Evolutionary conservation across 78 protist genomes (phyloP).

Genomic region (Dictyostelium brefeldianum): DNA sequence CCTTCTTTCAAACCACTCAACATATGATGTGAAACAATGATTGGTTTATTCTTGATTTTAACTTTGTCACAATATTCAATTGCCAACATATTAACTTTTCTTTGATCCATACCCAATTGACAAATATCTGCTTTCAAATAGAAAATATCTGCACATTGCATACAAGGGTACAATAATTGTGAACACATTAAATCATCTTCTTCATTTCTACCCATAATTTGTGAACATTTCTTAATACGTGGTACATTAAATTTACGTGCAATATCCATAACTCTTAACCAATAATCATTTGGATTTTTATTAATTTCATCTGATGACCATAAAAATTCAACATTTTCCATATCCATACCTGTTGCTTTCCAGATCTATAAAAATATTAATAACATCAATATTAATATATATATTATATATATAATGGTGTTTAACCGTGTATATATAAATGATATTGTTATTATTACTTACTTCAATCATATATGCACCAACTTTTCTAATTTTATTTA

Average conservation of each 20-base stretch:
- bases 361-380: constrained; percentile 82
- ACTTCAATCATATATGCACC: constrained; percentile 98
- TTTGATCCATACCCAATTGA: constrained; percentile 99
- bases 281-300: constrained; percentile 93
- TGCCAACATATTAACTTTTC: constrained; percentile 99
- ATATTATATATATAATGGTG: no score
- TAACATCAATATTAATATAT: not conserved
- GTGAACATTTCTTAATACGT: constrained; percentile 95
- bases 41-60: constrained; percentile 93
- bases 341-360: constrained; percentile 99
- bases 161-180: constrained; percentile 96
- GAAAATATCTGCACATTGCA: constrained; percentile 99
- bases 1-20: constrained; percentile 93
- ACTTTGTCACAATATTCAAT: constrained; percentile 96
- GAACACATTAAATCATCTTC: constrained; percentile 93
- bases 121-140: constrained; percentile 98
- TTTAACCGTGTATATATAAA: no score
- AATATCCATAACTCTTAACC: constrained; percentile 96
- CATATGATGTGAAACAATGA: constrained; percentile 98
- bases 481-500: constrained; percentile 92
- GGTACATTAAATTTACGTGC: constrained; percentile 88
- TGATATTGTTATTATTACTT: not conserved
- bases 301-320: constrained; percentile 98
- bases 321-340: constrained; percentile 93
- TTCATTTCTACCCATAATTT: constrained; percentile 97